phyloP scores from a whole-genome alignment of 148 eudicot species.

The Vaccinium macrocarpon region DNA sequence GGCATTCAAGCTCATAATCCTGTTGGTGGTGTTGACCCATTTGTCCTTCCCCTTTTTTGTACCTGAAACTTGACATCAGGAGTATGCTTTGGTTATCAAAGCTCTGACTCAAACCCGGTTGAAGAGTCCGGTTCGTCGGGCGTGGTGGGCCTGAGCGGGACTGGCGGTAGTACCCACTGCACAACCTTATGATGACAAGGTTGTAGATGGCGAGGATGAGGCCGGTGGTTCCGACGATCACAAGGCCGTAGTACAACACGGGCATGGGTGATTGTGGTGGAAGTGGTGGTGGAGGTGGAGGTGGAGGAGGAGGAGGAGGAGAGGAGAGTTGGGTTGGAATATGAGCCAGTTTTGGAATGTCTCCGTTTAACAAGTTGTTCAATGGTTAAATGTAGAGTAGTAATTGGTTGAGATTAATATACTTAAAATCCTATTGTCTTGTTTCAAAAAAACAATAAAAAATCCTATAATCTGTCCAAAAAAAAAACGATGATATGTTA shows the following conservation, averaged over 20 bases:
- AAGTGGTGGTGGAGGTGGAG: neutral
- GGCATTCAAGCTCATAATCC: constrained; percentile 39
- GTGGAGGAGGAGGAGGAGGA: neutral
- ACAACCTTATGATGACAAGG: constrained; percentile 44
- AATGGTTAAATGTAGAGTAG: neutral
- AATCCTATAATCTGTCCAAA: no score
- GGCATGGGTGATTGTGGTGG: constrained; percentile 23
- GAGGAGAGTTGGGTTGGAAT: neutral
- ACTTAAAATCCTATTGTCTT: no score
- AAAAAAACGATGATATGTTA: no score
- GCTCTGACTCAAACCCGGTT: constrained; percentile 20
- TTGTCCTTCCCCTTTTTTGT: constrained; percentile 27
- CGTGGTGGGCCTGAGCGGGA: neutral
- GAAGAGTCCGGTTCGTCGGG: neutral
- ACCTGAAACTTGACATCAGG: constrained; percentile 40
- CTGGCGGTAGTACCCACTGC: constrained; percentile 6
- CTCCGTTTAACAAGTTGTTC: neutral
- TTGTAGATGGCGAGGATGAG: constrained; percentile 48
- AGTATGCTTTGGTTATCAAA: constrained; percentile 1
- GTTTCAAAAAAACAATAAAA: no score
- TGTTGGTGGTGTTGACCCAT: neutral
- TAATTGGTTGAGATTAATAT: neutral
- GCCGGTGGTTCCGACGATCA: constrained; percentile 43
- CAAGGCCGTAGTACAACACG: constrained; percentile 65
- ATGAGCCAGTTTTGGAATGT: neutral